Evolutionary conservation across 2,329 filamentous ascomycete genomes (phyloP).

Genomic region (Botryosphaeria dothidea): DNA sequence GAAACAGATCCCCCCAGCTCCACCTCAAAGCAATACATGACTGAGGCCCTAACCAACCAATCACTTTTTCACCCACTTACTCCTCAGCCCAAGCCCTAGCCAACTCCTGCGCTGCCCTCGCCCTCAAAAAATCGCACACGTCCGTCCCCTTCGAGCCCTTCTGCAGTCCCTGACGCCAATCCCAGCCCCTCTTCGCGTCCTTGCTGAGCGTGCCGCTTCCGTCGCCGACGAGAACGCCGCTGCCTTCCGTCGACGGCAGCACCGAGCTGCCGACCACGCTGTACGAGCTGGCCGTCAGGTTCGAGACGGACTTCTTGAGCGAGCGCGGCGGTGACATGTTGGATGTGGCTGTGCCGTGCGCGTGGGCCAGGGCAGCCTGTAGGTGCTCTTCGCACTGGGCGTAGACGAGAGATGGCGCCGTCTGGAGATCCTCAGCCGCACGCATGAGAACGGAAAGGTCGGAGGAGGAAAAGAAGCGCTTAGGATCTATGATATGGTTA

Average conservation of each 20-base stretch:
- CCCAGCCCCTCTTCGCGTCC: slow-evolving; percentile 65
- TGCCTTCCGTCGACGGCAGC: slow-evolving; percentile 51
- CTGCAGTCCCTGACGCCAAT: slow-evolving; percentile 64
- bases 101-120: slow-evolving; percentile 74
- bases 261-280: slow-evolving; percentile 74
- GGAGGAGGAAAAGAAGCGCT: slow-evolving; percentile 62
- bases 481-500: slow-evolving; percentile 45
- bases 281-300: slow-evolving; percentile 53
- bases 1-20: not conserved
- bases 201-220: not conserved
- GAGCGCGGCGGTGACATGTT: slow-evolving; percentile 27
- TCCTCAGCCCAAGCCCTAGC: slow-evolving; percentile 69
- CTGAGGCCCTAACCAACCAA: too few species aligned
- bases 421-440: slow-evolving; percentile 77
- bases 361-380: slow-evolving; percentile 70
- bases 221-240: slow-evolving; percentile 49
- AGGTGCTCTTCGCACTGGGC: slow-evolving; percentile 77
- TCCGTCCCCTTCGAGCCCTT: slow-evolving; percentile 64
- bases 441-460: slow-evolving; percentile 77
- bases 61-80: slow-evolving; percentile 7
- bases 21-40: too few species aligned
- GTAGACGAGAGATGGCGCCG: slow-evolving; percentile 72
- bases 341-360: slow-evolving; percentile 40
- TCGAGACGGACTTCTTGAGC: slow-evolving; percentile 61
- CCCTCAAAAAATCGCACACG: slow-evolving; percentile 70